Evolutionary conservation across 352 stramenopile genomes (phyloP), one percentile per base, ranked within the genome.

Genomic region (Globisporangium iwayamae): DNA sequence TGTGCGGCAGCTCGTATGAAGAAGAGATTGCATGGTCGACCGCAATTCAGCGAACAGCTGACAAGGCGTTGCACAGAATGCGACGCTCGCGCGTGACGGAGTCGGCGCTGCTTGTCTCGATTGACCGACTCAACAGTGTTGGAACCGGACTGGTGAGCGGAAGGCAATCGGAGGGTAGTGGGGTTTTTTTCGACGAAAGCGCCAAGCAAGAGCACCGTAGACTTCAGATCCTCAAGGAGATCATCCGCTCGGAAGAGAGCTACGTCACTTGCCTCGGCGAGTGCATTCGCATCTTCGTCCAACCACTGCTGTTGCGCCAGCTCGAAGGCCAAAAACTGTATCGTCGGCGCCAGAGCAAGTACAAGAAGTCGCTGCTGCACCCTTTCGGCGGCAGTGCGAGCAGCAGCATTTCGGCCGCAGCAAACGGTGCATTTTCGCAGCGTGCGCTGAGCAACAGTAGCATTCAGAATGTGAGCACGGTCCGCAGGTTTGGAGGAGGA

Each of bases 211-310:
- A 94, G 62, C 77, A 79, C 25, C 79, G 81, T 2, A 75, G 86
- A 8, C 72, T 80, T 28, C 81, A 92, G 38, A 95, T 93, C 59
- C 72, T 95, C 48, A 91, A 90, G 56, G 85, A 94, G 59, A 86
- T 93, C 30, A 85, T 93, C 43, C 87, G 84, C 9, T 90, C 87
- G 0, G 87, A 95, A 67, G 80, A 94, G 56, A 91, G 80, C 65
- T 96, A 94, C 54, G 84, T 96, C 16, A 76, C 83, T 48, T 91
- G 84, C 36, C 60, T 96, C 13, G 79, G 83, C n/a, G 82, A 94
- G 41, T 96, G 87, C 66, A 93, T 93, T 55, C 86, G 79, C 5
- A 63, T 93, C 8, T 96, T 90, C 59, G 85, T 96, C 20, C 85
- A 94, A 54, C 87, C 87, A 28, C 65, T 96, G 50, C 53, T 95